Conservation (phyloP, 2,329 filamentous ascomycete genomes). For the Penicillium crustosum region DNA sequence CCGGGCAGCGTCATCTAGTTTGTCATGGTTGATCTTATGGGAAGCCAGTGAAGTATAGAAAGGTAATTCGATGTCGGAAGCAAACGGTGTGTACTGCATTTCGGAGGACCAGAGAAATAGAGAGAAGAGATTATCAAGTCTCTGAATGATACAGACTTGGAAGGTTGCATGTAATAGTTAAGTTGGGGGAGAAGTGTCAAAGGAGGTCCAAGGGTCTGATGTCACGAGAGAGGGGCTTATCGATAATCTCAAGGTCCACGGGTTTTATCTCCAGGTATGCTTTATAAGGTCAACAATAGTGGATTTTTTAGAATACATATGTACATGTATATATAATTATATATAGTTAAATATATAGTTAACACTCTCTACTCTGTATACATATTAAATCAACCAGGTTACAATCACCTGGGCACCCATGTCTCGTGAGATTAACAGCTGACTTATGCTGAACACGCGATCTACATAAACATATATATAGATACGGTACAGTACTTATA, state of each 20-base stretch:
- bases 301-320: too few relatives aligned
- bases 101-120: constrained; percentile 14
- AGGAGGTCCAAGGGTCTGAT: background rate
- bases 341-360: too few relatives aligned
- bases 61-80: constrained; percentile 89
- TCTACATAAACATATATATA: background rate
- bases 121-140: background rate
- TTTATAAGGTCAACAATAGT: too few relatives aligned
- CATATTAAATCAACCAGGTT: background rate
- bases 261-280: too few relatives aligned
- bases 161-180: background rate
- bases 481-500: background rate
- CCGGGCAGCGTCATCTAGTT: constrained; percentile 89
- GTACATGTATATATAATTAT: background rate
- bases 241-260: background rate
- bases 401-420: background rate
- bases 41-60: constrained; percentile 93
- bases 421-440: background rate
- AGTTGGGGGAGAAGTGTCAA: too few relatives aligned
- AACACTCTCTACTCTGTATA: background rate
- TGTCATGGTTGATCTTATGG: constrained; percentile 94
- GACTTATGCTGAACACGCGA: background rate
- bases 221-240: background rate
- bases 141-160: background rate
- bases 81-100: constrained; percentile 82